Evolutionary conservation across 768 basidiomycete genomes (phyloP).

Genomic region (Lactarius vividus): DNA sequence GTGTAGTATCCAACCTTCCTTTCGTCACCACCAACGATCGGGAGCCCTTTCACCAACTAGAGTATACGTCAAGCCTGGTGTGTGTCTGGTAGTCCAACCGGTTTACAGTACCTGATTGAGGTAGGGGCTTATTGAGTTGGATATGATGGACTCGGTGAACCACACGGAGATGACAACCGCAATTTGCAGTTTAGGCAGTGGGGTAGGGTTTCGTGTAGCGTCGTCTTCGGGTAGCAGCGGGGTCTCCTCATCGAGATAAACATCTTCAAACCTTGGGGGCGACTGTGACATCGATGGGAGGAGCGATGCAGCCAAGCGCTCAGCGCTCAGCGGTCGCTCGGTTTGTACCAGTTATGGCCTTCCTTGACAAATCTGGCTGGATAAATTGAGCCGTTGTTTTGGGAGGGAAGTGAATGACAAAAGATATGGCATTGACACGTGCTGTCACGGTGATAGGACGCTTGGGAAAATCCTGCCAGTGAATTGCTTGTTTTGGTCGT

Average conservation of each 20-base stretch:
- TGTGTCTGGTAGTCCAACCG: not conserved
- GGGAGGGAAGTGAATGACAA: not conserved
- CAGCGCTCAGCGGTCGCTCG: not conserved
- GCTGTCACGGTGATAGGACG: no score
- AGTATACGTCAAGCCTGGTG: not conserved
- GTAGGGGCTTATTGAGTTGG: not conserved
- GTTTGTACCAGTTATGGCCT: not conserved
- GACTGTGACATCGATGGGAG: not conserved
- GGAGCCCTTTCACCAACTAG: not conserved
- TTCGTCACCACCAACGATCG: not conserved
- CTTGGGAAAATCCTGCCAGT: no score
- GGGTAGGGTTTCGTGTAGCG: not conserved
- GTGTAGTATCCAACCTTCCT: slow-evolving; percentile 1
- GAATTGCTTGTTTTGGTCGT: no score
- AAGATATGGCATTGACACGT: not conserved
- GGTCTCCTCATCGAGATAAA: not conserved
- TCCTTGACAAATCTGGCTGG: not conserved
- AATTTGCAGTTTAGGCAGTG: not conserved
- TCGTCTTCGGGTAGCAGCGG: not conserved
- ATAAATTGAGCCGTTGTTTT: no score
- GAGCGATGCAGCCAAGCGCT: not conserved
- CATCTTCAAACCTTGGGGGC: not conserved
- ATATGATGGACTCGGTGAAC: not conserved
- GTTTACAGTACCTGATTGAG: not conserved
- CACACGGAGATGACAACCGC: not conserved